Evolutionary conservation across 2,329 filamentous ascomycete genomes (phyloP), one percentile per base, ranked within the genome.

Genomic region (Botrytis medusae): DNA sequence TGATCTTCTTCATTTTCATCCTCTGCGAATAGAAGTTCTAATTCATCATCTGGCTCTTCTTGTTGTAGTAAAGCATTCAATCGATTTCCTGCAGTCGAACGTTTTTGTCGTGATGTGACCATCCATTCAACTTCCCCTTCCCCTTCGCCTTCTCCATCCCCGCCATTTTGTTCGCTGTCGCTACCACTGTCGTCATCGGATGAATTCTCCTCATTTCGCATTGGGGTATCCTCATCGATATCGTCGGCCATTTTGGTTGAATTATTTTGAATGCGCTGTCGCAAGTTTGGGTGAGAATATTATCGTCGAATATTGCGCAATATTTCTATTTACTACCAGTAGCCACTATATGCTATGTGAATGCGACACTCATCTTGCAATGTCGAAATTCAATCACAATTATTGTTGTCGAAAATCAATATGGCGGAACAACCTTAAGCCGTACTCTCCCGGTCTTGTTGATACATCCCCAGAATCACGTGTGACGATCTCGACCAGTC

Each of bases 81-180:
- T 76, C 93, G 90, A 81, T 94, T 95, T 74, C 94, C 94, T 32
- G 94, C 94, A 0, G 93, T 97, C 20, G 91, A 90, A 76, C 94
- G 91, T 82, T 90, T 93, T 77, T 89, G 86, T 74, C 94, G 91
- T 54, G 89, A 89, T 8, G 91, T 93, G 63, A 91, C 91, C 54
- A 95, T 87, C 86, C 91, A 92, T 85, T 93, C 89, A 70, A 91
- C 83, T 74, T 79, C 76, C 20, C 76, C 77, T 20, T 75, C 76
- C 22, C 76, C 77, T 20, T 75, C 76, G 10, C 69, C 74, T 20
- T 79, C 76, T 22, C 76, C 77, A 20, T 74, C 75, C 20, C 69
- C 74, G 22, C 71, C 74, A 48, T 65, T 75, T 14, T 57, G 71
- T 22, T 71, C 74, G 44, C 74, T 76, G 22, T 73, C 75, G 32